Conservation (phyloP, 495 filamentous ascomycete species). For the Xylaria acuta region DNA sequence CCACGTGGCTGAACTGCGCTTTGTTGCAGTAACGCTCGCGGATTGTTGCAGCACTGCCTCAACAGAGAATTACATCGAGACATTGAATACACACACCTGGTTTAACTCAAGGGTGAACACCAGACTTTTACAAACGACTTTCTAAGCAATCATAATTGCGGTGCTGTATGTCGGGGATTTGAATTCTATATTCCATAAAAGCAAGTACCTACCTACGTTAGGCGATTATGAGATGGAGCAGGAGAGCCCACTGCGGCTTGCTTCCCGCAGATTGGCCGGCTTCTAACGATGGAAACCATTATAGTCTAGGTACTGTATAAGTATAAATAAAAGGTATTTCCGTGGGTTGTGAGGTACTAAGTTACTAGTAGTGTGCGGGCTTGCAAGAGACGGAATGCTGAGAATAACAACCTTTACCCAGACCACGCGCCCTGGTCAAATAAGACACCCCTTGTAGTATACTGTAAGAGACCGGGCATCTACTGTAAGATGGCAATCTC, state of each 20-base stretch:
- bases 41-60: neutral
- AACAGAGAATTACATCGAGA: neutral
- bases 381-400: neutral
- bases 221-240: neutral
- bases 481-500: neutral
- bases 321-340: neutral
- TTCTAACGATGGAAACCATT: neutral
- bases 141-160: neutral
- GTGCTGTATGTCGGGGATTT: neutral
- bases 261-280: neutral
- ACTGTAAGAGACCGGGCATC: neutral
- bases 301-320: neutral
- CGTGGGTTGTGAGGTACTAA: too few species aligned
- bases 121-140: neutral
- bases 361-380: too few species aligned
- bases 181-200: neutral
- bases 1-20: conserved; percentile 5
- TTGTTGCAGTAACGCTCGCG: neutral
- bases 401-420: neutral
- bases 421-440: too few species aligned
- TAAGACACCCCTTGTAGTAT: too few species aligned
- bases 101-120: too few species aligned
- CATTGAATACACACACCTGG: too few species aligned
- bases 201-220: too few species aligned
- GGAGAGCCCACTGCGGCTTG: neutral